A percentile compares a stretch with the other conserved stretches of the same genome.
Conservation (phyloP, 768 basidiomycete genomes). For the Hypholoma fasciculare region DNA sequence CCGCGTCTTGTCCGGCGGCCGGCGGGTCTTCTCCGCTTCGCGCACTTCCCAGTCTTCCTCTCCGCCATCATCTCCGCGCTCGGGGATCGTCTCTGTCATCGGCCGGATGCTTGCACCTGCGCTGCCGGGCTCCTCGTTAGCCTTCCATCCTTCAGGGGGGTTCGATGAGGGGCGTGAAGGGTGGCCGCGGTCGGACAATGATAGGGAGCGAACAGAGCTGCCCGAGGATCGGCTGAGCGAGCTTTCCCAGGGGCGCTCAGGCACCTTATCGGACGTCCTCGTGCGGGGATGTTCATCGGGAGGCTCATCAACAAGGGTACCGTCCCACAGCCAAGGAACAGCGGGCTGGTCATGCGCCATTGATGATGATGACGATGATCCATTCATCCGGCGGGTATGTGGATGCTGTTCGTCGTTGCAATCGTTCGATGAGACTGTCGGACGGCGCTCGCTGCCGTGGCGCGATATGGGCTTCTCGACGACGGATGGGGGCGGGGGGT, state of each 20-base stretch:
- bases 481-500: constrained; percentile 9
- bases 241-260: constrained; percentile 19
- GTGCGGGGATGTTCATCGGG: constrained; percentile 20
- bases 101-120: constrained; percentile 35
- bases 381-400: neutral
- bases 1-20: too few species aligned
- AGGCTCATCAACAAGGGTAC: constrained; percentile 16
- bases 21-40: constrained; percentile 14
- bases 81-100: constrained; percentile 38
- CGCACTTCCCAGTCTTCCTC: constrained; percentile 11
- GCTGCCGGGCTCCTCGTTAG: constrained; percentile 42
- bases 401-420: neutral
- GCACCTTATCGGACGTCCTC: constrained; percentile 16
- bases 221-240: constrained; percentile 20
- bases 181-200: constrained; percentile 26
- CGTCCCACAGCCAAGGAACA: neutral
- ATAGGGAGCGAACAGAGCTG: constrained; percentile 30
- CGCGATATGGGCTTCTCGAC: constrained; percentile 15
- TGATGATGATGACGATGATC: neutral
- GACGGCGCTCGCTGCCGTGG: neutral
- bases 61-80: constrained; percentile 28
- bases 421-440: neutral
- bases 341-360: neutral
- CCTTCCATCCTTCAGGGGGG: constrained; percentile 51
- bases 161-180: constrained; percentile 31